These are phyloP conservation scores for Hypoxylon sp. DNA, from an alignment of 2,329 filamentous ascomycete genomes.

Conservation along the genomic window DNA sequence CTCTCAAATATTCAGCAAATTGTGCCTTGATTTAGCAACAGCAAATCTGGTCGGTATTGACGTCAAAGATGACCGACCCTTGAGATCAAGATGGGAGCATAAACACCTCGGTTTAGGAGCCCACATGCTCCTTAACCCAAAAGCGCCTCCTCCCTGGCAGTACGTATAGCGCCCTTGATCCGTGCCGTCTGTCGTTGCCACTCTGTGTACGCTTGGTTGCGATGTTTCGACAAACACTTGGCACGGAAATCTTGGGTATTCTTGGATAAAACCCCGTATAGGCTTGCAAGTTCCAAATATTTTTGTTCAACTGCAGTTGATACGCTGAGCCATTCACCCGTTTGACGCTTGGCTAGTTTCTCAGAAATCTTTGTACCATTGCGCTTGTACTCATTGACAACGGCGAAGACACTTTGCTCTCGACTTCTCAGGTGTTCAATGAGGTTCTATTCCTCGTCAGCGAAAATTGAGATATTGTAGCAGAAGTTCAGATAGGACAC, in stretches of 20 bases:
- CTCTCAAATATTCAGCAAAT: conserved; percentile 9
- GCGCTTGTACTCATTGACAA: conserved; percentile 38
- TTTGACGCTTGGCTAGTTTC: conserved; percentile 29
- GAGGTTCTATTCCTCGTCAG: conserved; percentile 28
- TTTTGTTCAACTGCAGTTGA: conserved; percentile 18
- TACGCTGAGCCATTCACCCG: conserved; percentile 25
- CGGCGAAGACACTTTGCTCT: conserved; percentile 34
- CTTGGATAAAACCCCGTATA: conserved; percentile 30
- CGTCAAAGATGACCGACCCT: background rate
- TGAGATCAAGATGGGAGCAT: background rate
- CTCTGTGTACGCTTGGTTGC: conserved; percentile 28
- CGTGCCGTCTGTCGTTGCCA: conserved; percentile 33
- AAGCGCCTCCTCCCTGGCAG: conserved; percentile 22
- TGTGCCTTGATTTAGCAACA: background rate
- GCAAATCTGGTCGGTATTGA: background rate
- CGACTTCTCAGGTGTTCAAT: conserved; percentile 37
- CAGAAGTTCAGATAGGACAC: background rate
- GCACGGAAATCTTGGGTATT: conserved; percentile 28
- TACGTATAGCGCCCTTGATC: conserved; percentile 29
- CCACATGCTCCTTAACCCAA: conserved; percentile 8
- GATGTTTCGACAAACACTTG: conserved; percentile 26
- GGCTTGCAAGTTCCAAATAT: conserved; percentile 18
- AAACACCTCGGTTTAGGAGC: background rate
- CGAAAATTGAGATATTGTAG: background rate
- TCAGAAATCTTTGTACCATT: conserved; percentile 33